Evolutionary conservation across 371 early-diverging fungal species (phyloP), one percentile per base, ranked within the genome.

Genomic region (Lichtheimia ramosa): DNA sequence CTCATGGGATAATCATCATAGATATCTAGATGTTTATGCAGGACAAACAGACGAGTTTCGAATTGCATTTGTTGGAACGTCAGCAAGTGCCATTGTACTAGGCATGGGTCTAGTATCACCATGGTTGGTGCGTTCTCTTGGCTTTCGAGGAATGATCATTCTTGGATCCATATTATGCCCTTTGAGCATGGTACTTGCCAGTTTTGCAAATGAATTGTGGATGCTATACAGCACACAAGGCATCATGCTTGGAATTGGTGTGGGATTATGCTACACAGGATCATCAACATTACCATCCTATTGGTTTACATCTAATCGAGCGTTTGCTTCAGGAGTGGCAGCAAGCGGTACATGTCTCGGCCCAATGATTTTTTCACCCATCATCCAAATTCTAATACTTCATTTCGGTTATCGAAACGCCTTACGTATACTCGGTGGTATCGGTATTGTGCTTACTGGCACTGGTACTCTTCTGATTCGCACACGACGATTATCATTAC

Each of bases 271-370:
- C 0, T 76, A 70, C 51, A 42, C 75, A 18, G 69, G 75, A 16
- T 74, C 77, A 2, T 66, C 70, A 0, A 73, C 69, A 4, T 51
- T 75, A 20, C 80, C 80, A 1, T 54, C 77, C 4, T 75, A 79
- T 53, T 79, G 73, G 75, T 79, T 79, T 57, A 64, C 59, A 25
- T 64, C 52, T 27, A 66, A 68, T 14, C 75, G 80, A 14, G 77
- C 74, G 0, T 55, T 77, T 18, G 77, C 80, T 4, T 66, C 73
- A 5, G 80, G 80, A 13, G 64, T 90, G 28, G 83, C 84, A 12
- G 82, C 85, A 1, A 68, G 85, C 10, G 90, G 90, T 8, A 80
- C 84, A 20, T 92, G 93, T 3, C 59, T 90, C n/a, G 93, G 93
- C 21, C 91, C 91, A 1, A 74, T 91, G 1, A 60, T 79, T 14